These are phyloP conservation scores for Backusella mclennaniae DNA, from an alignment of 192 early-diverging fungal species.

Conservation along the genomic window DNA sequence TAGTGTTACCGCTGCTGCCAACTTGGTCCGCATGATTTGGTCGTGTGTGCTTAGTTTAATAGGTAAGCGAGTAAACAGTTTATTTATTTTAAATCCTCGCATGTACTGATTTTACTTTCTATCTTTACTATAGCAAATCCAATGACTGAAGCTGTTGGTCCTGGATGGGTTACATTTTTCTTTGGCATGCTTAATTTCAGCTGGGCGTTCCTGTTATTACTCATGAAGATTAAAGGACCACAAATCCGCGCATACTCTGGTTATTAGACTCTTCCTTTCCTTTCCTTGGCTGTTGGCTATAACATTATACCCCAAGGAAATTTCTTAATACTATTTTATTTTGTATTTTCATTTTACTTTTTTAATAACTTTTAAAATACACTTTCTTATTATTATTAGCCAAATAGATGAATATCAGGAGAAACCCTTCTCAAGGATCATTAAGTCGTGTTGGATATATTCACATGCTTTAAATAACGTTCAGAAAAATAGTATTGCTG, in stretches of 20 bases:
- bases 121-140: conserved; percentile 39
- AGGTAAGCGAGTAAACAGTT: conserved; percentile 4
- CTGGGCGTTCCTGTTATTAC: conserved; percentile 39
- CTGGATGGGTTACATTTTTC: conserved; percentile 43
- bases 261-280: conserved; percentile 6
- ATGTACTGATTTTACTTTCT: conserved; percentile 1
- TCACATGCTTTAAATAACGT: too few relatives aligned
- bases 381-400: not conserved
- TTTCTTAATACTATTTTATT: not conserved
- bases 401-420: not conserved
- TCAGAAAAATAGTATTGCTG: too few relatives aligned
- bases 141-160: conserved; percentile 44
- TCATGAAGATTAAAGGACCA: conserved; percentile 43
- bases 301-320: not conserved
- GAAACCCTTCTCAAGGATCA: too few relatives aligned
- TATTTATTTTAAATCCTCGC: not conserved
- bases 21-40: conserved; percentile 37
- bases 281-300: not conserved
- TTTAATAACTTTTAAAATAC: not conserved
- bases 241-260: conserved; percentile 36
- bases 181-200: conserved; percentile 42
- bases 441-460: too few relatives aligned
- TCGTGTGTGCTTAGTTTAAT: conserved; percentile 44
- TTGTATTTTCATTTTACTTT: not conserved
- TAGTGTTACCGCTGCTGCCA: conserved; percentile 46